These are phyloP conservation scores for Elsinoe perseae DNA, from an alignment of 2,329 filamentous ascomycete species.

Conservation along the genomic window DNA sequence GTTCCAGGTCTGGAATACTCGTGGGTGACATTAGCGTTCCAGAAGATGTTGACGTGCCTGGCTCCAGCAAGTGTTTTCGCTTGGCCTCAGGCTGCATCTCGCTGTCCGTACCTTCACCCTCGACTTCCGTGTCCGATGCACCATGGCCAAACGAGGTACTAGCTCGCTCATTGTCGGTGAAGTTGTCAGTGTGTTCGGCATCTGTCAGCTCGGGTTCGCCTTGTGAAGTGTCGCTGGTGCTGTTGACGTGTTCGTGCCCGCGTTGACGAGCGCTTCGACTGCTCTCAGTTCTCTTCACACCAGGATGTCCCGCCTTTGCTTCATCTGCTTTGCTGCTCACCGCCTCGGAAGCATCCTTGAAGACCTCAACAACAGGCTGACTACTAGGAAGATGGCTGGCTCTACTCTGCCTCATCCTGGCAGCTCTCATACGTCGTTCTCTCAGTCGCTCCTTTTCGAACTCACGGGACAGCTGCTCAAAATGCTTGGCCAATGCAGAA, in stretches of 20 bases:
- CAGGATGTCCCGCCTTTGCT: background rate
- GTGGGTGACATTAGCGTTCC: constrained; percentile 46
- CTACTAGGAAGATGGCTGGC: constrained; percentile 85
- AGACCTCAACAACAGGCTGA: constrained; percentile 94
- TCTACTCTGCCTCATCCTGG: constrained; percentile 66
- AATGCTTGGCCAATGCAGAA: constrained; percentile 86
- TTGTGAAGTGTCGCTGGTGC: constrained; percentile 13
- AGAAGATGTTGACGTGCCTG: constrained; percentile 38
- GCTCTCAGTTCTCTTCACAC: constrained; percentile 5
- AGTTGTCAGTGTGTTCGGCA: constrained; percentile 16
- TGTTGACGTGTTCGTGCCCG: constrained; percentile 15
- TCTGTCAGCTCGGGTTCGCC: background rate
- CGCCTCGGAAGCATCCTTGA: constrained; percentile 86
- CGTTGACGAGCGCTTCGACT: background rate
- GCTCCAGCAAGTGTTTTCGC: constrained; percentile 46
- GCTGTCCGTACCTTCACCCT: constrained; percentile 54
- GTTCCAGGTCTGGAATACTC: constrained; percentile 49
- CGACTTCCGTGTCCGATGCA: constrained; percentile 41
- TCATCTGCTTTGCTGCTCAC: constrained; percentile 41
- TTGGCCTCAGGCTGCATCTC: constrained; percentile 62
- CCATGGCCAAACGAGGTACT: constrained; percentile 31
- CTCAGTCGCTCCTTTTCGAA: constrained; percentile 90
- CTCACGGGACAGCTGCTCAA: constrained; percentile 91
- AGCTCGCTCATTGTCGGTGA: constrained; percentile 27
- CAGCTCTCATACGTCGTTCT: constrained; percentile 72